Evolutionary conservation across 495 filamentous ascomycete species (phyloP).

Genomic region (Annulohypoxylon stygium): DNA sequence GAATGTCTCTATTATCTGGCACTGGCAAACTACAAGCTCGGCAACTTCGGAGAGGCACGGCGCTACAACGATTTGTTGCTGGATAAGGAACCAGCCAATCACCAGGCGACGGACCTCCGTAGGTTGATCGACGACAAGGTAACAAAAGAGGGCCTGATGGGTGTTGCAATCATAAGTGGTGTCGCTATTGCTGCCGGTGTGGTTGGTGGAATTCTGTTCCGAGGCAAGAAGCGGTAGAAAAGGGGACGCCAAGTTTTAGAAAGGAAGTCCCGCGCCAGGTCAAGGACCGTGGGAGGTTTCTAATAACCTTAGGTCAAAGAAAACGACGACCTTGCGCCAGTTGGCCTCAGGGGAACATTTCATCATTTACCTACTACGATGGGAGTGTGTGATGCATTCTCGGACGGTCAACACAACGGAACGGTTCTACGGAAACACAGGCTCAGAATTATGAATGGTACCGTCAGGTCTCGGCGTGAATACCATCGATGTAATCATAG

Average conservation of each 20-base stretch:
- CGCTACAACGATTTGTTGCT: conserved; percentile 93
- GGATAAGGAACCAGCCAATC: conserved; percentile 87
- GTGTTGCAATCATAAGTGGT: conserved; percentile 96
- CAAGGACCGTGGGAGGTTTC: neutral
- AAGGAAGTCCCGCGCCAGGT: conserved; percentile 1
- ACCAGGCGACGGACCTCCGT: conserved; percentile 88
- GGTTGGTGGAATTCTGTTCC: conserved; percentile 84
- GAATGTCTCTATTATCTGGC: conserved; percentile 99
- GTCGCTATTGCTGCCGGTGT: conserved; percentile 94
- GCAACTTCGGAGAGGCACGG: conserved; percentile 94
- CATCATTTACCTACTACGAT: conserved; percentile 24
- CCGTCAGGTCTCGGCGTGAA: conserved; percentile 6
- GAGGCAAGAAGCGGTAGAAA: conserved; percentile 48
- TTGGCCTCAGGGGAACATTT: conserved; percentile 28
- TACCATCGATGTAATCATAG: conserved; percentile 2
- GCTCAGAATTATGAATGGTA: conserved; percentile 1
- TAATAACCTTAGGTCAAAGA: conserved; percentile 6
- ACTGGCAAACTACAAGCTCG: conserved; percentile 96
- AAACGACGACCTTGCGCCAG: conserved; percentile 25
- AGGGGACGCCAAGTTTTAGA: neutral
- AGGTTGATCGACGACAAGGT: conserved; percentile 95
- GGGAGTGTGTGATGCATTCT: conserved; percentile 9
- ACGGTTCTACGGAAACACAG: conserved; percentile 9
- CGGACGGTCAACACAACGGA: conserved; percentile 17
- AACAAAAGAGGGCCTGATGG: conserved; percentile 90